Conservation (phyloP, 2,329 filamentous ascomycete genomes). For the Pseudogymnoascus sp. region DNA sequence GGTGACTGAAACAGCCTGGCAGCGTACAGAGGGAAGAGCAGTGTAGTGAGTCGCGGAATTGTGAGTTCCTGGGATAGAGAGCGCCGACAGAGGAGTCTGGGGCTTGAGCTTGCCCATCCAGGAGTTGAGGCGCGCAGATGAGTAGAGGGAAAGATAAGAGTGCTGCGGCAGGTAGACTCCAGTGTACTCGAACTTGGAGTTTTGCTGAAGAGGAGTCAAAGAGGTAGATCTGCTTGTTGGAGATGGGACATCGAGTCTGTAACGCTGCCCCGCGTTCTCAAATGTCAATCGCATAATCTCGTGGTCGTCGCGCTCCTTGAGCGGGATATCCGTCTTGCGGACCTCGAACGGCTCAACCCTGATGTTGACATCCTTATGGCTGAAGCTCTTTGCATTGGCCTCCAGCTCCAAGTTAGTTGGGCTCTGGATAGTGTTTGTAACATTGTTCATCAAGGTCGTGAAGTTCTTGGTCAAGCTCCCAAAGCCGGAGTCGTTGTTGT, state of each 20-base stretch:
- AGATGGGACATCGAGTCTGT: slow-evolving; percentile 67
- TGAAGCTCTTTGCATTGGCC: slow-evolving; percentile 52
- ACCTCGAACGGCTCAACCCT: slow-evolving; percentile 61
- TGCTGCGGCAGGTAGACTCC: slow-evolving; percentile 55
- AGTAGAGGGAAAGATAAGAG: slow-evolving; percentile 57
- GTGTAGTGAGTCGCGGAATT: slow-evolving; percentile 82
- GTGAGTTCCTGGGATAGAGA: slow-evolving; percentile 92
- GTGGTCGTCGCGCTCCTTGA: slow-evolving; percentile 46
- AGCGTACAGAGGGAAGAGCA: slow-evolving; percentile 85
- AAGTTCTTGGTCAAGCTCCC: slow-evolving; percentile 39
- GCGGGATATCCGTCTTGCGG: slow-evolving; percentile 52
- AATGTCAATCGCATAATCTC: slow-evolving; percentile 72
- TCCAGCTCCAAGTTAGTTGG: slow-evolving; percentile 24
- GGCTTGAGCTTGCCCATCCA: slow-evolving; percentile 80
- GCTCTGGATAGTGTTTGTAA: slow-evolving; percentile 28
- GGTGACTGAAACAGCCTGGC: slow-evolving; percentile 70
- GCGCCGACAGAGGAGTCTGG: slow-evolving; percentile 63
- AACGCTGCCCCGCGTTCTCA: slow-evolving; percentile 53
- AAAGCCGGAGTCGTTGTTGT: slow-evolving; percentile 21
- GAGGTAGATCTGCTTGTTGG: slow-evolving; percentile 50
- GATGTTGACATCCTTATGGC: slow-evolving; percentile 54
- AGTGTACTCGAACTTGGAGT: slow-evolving; percentile 50
- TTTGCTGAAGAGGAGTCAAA: slow-evolving; percentile 48
- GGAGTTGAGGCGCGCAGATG: slow-evolving; percentile 56
- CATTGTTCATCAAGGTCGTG: slow-evolving; percentile 36